A percentile compares a stretch with the other conserved stretches of the same genome.
Conservation (phyloP, 768 basidiomycete genomes). For the Lentinula sp. region DNA sequence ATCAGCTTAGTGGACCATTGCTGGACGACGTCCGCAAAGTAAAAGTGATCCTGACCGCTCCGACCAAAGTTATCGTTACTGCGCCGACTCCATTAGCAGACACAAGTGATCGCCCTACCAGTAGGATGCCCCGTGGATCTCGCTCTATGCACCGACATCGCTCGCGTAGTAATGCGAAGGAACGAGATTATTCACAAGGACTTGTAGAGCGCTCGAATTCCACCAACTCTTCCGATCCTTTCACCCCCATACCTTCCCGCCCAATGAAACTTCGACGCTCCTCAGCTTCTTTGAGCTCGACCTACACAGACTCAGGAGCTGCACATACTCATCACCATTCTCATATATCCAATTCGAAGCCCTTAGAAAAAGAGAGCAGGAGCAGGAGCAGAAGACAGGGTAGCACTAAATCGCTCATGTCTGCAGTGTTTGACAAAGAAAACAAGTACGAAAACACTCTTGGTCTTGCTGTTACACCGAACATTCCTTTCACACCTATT, state of each 20-base stretch:
- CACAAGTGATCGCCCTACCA: slow-evolving; percentile 19
- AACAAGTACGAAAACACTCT: slow-evolving; percentile 21
- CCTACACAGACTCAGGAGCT: background rate
- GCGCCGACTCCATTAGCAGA: slow-evolving; percentile 40
- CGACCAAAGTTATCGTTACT: slow-evolving; percentile 47
- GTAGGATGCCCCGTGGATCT: slow-evolving; percentile 38
- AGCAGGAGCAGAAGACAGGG: slow-evolving; percentile 2
- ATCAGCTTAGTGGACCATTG: background rate
- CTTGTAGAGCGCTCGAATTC: slow-evolving; percentile 18
- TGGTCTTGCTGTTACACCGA: slow-evolving; percentile 25
- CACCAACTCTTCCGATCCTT: slow-evolving; percentile 19
- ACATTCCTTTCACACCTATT: slow-evolving; percentile 41
- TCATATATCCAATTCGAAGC: background rate
- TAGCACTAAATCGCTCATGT: slow-evolving; percentile 1
- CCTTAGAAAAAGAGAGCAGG: background rate
- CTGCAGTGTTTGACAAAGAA: slow-evolving; percentile 30
- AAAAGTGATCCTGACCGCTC: slow-evolving; percentile 38
- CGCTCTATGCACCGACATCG: slow-evolving; percentile 23
- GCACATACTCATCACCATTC: background rate
- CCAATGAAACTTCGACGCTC: slow-evolving; percentile 17
- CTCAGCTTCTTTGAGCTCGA: background rate
- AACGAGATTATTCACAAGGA: slow-evolving; percentile 20
- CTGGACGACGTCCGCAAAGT: slow-evolving; percentile 22
- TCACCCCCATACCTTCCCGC: slow-evolving; percentile 26
- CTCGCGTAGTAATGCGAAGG: background rate